Evolutionary conservation across 176 grass and related monocot genomes (phyloP), one percentile per base, ranked within the genome.

Genomic region (Eragrostis curvula): DNA sequence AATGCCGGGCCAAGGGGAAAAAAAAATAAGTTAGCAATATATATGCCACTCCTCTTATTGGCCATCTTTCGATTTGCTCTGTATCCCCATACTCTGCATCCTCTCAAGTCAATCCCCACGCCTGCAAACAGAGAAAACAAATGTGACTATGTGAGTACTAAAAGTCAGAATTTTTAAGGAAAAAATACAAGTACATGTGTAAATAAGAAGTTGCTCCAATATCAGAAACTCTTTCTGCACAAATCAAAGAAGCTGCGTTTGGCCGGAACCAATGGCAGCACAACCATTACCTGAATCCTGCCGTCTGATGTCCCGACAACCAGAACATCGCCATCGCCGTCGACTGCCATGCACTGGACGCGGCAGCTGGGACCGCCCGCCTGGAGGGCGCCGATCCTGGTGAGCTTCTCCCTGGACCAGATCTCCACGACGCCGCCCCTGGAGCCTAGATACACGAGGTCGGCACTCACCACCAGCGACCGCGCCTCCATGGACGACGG

Each of bases 331-430:
- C 79, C 91, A 60, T 94, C 88, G 44, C n/a, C 74, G 23, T 94
- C 88, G 77, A 94, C 85, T 18, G 86, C 91, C 85, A 94, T 94
- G 83, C 88, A 94, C 44, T 94, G 88, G 65, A 94, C 74, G 32
- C 78, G 79, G 48, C 73, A 88, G 63, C 88, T 48, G 67, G 74
- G 28, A 1, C 85, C 81, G 8, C 88, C 91, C 1, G 74, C 89
- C 82, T 90, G 88, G 56, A 94, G 85, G n/a, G 88, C 10, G 44
- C 88, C 92, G n/a, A 90, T 66, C 80, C 68, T 88, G 70, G 80
- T 73, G 29, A 88, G 88, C 83, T 88, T 94, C 43, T 94, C 85
- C 74, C 84, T 86, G n/a, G 88, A 94, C 91, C 91, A 94, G 74
- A 90, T 94, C 91, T 94, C 92, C 47, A 94, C 74, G 14, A 30